These are phyloP conservation scores for Cutaneotrichosporon sp. DNA, from an alignment of 1,284 basidiomycete species.

Conservation along the genomic window DNA sequence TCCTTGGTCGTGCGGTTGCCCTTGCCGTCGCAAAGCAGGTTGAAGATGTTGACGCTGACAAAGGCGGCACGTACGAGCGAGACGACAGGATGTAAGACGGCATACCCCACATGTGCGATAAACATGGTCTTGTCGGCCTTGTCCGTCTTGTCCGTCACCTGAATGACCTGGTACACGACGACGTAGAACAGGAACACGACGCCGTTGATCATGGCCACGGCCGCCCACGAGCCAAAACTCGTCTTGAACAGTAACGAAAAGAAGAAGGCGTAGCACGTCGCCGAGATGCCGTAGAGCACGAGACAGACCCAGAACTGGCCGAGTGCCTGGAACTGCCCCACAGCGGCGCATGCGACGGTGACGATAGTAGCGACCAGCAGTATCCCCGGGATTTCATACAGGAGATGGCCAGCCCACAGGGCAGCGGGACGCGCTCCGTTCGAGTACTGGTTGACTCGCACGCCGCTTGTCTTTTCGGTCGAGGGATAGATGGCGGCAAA, in stretches of 20 bases:
- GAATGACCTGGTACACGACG: constrained; percentile 8
- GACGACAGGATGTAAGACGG: constrained; percentile 62
- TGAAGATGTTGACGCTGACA: constrained; percentile 70
- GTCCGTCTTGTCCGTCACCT: constrained; percentile 50
- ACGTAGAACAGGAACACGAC: constrained; percentile 59
- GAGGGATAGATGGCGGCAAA: constrained; percentile 69
- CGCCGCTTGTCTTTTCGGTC: constrained; percentile 58
- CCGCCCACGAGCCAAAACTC: constrained; percentile 67
- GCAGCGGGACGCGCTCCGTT: constrained; percentile 69
- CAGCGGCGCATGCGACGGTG: constrained; percentile 58
- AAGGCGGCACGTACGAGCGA: constrained; percentile 61
- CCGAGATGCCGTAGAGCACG: constrained; percentile 64
- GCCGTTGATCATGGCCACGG: constrained; percentile 67
- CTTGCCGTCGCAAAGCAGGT: constrained; percentile 62
- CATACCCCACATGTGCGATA: constrained; percentile 64
- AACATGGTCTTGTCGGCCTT: constrained; percentile 56
- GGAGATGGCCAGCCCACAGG: constrained; percentile 71
- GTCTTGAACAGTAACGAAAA: constrained; percentile 60
- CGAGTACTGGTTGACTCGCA: constrained; percentile 60
- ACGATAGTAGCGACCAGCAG: constrained; percentile 59
- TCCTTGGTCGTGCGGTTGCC: constrained; percentile 52
- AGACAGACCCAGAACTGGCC: constrained; percentile 60
- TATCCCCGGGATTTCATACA: constrained; percentile 64
- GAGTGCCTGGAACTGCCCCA: constrained; percentile 64
- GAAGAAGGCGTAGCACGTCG: constrained; percentile 64